Percentiles rank a stretch among this genome's conserved stretches.
phyloP scores from a whole-genome alignment of 2,329 filamentous ascomycete species.

The Bipolaris zeicola region DNA sequence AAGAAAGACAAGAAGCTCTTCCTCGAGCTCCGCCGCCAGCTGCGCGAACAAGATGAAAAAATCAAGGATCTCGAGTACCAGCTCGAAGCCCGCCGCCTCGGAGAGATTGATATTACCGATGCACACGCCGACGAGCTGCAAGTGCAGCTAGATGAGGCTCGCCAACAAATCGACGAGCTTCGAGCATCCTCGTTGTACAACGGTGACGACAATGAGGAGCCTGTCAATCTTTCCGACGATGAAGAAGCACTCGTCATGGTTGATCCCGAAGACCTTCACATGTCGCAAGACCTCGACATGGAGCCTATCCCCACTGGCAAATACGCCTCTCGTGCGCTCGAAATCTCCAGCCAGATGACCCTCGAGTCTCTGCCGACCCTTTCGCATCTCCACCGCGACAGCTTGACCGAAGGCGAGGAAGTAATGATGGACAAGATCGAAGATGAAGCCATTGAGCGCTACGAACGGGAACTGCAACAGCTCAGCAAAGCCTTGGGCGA shows the following conservation, averaged over 20 bases:
- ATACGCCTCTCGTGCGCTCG: conserved; percentile 36
- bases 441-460: conserved; percentile 45
- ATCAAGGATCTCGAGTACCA: conserved; percentile 47
- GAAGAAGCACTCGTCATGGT: conserved; percentile 43
- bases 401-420: conserved; percentile 31
- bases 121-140: conserved; percentile 42
- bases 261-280: conserved; percentile 41
- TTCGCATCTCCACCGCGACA: conserved; percentile 36
- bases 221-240: conserved; percentile 29
- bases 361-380: conserved; percentile 32
- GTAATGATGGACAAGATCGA: conserved; percentile 32
- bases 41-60: conserved; percentile 45
- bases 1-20: conserved; percentile 47
- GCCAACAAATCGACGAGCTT: conserved; percentile 45
- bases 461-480: conserved; percentile 49
- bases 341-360: conserved; percentile 39
- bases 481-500: conserved; percentile 48
- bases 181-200: conserved; percentile 41
- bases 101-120: conserved; percentile 47
- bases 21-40: conserved; percentile 45
- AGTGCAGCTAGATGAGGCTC: conserved; percentile 42
- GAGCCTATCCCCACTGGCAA: conserved; percentile 33
- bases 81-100: conserved; percentile 44
- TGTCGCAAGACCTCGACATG: conserved; percentile 39
- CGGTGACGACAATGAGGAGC: conserved; percentile 28